phyloP scores from a whole-genome alignment of 2,329 filamentous ascomycete species.

The Calonectria hawksworthii region DNA sequence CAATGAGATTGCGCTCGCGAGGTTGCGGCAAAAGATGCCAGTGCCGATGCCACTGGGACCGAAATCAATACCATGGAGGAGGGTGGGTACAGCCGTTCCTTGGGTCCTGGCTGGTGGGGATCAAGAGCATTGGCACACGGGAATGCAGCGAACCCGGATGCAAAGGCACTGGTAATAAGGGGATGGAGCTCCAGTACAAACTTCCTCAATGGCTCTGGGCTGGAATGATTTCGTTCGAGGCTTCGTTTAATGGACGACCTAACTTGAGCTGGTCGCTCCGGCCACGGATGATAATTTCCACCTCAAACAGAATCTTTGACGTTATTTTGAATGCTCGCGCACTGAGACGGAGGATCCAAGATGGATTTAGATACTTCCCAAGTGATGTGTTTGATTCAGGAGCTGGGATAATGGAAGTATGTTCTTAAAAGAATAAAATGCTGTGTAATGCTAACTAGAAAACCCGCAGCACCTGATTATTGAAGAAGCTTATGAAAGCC shows the following conservation, averaged over 20 bases:
- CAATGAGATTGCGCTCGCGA: background rate
- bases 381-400: accelerated
- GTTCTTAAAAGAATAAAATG: background rate
- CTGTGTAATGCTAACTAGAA: too few species aligned
- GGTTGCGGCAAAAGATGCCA: background rate
- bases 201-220: background rate
- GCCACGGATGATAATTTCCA: background rate
- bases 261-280: background rate
- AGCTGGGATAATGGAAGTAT: background rate
- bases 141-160: conserved; percentile 12
- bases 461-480: too few species aligned
- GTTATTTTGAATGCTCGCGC: accelerated
- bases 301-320: too few species aligned
- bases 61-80: background rate
- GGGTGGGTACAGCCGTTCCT: conserved; percentile 4
- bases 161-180: accelerated
- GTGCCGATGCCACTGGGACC: conserved; percentile 27
- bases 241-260: background rate
- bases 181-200: background rate
- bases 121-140: accelerated
- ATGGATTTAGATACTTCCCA: conserved; percentile 6
- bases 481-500: too few species aligned
- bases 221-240: background rate
- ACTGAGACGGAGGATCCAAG: background rate
- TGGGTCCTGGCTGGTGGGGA: background rate